Conservation (phyloP, 192 early-diverging fungal genomes). For the Helicostylum pulchrum region DNA sequence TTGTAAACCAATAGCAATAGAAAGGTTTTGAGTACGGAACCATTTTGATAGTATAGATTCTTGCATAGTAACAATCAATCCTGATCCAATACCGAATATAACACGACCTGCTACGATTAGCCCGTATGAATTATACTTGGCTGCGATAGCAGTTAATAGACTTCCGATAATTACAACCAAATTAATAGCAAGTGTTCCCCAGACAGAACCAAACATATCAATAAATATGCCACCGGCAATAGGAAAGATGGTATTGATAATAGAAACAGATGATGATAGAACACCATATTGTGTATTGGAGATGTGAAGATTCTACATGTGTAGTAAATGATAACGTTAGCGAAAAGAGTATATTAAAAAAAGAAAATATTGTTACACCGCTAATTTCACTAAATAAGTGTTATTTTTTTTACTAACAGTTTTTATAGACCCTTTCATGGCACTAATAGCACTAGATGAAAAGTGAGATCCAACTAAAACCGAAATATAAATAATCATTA, state of each 20-base stretch:
- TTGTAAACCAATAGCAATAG: conserved; percentile 68
- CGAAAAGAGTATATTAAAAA: not conserved
- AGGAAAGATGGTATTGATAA: conserved; percentile 58
- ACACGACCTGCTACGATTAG: conserved; percentile 54
- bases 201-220: conserved; percentile 60
- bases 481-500: too few relatives aligned
- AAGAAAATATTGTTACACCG: not conserved
- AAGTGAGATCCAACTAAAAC: too few relatives aligned
- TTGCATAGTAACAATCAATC: conserved; percentile 71
- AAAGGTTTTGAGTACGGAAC: conserved; percentile 65
- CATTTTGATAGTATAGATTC: conserved; percentile 74
- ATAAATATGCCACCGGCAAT: conserved; percentile 57
- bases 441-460: too few relatives aligned
- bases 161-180: conserved; percentile 57
- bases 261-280: conserved; percentile 56
- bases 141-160: conserved; percentile 47
- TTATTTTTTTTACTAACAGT: not conserved
- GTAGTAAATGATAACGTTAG: not conserved
- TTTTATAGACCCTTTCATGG: too few relatives aligned
- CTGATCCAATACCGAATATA: conserved; percentile 66
- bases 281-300: conserved; percentile 61
- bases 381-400: not conserved
- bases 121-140: conserved; percentile 43
- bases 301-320: conserved; percentile 47
- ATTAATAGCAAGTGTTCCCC: conserved; percentile 53